Evolutionary conservation across 495 filamentous ascomycete species (phyloP).

Genomic region (Amorphotheca resinae): DNA sequence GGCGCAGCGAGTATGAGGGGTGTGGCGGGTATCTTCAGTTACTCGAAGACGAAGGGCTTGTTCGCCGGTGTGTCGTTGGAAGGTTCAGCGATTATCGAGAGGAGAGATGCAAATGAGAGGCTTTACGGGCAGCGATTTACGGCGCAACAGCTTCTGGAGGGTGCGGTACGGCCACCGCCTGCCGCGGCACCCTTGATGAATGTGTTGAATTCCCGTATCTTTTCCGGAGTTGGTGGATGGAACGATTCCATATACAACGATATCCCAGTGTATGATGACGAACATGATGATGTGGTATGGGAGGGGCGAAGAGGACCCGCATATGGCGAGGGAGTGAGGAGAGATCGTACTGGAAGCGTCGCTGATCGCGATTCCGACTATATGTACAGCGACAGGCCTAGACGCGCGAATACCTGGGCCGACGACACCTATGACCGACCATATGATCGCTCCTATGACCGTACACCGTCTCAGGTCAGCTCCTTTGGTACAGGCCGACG

Average conservation of each 20-base stretch:
- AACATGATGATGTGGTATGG: constrained; percentile 88
- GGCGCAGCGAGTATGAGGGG: constrained; percentile 85
- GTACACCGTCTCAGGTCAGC: constrained; percentile 39
- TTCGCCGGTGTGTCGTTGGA: constrained; percentile 94
- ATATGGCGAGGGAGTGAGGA: constrained; percentile 58
- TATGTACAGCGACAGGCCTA: constrained; percentile 36
- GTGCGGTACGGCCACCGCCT: constrained; percentile 64
- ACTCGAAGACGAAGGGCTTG: constrained; percentile 92
- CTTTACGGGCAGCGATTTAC: constrained; percentile 75
- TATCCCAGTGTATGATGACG: constrained; percentile 79
- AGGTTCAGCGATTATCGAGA: constrained; percentile 79
- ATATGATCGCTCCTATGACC: no score
- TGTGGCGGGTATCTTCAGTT: constrained; percentile 87
- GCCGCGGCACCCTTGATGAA: constrained; percentile 72
- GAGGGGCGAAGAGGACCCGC: constrained; percentile 64
- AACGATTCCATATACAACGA: constrained; percentile 85
- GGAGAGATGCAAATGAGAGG: constrained; percentile 93
- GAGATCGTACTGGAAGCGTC: constrained; percentile 42
- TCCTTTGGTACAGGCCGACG: constrained; percentile 19
- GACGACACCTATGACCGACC: constrained; percentile 87
- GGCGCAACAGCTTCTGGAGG: constrained; percentile 70
- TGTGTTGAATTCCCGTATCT: constrained; percentile 72
- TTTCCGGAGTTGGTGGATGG: constrained; percentile 46
- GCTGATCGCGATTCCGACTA: constrained; percentile 42
- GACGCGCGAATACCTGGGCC: constrained; percentile 69